Evolutionary conservation across 1,139 yeast species (phyloP), one percentile per base, ranked within the genome.

Genomic region (Geotrichum macrosporum): DNA sequence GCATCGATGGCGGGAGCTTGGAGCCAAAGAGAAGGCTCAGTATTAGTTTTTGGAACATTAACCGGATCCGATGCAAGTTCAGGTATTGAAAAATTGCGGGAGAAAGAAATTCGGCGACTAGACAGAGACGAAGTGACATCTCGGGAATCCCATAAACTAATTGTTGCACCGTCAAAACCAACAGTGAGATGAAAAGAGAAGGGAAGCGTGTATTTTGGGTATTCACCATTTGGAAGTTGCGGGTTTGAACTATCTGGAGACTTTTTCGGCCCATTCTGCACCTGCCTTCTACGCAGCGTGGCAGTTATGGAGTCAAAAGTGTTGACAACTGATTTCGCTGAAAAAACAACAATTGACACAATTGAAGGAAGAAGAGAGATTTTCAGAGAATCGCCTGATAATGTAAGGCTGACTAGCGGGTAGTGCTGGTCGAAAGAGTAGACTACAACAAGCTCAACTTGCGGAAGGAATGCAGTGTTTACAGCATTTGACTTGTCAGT

Each of bases 1-100:
- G 85, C 72, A 43, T 72, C 73, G 1, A 89, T 77, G 1, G 89
- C 84, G 0, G 98, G 98, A 0, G 95, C 78, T 46, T 78, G 84
- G 27, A 89, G 65, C 36, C 72, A 74, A 22, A 88, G 69, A 0
- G 89, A 77, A 0, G 84, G 80, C n/a, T 44, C 50, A 5, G 44
- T 31, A 35, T 44, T 36, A 10, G 35, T 27, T 13, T 47, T 47
- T 16, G 49, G 47, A n/a, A 42, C 20, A 27, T 43, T 47, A 10
- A 35, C 38, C 16, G 45, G 43, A 12, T 36, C 45, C 15, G 39
- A n/a, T 15, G 24, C 31, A 22, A 33, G 21, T 20, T 49, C 50
- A 9, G 46, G 41, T 3, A 29, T 9, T 10, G 42, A 13, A 18
- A 48, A 44, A 15, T 37, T 29, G 32, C 46, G 31, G 6, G 46